Conservation (phyloP, 164 flowering plant species). For the Stephania yunnanensis region DNA sequence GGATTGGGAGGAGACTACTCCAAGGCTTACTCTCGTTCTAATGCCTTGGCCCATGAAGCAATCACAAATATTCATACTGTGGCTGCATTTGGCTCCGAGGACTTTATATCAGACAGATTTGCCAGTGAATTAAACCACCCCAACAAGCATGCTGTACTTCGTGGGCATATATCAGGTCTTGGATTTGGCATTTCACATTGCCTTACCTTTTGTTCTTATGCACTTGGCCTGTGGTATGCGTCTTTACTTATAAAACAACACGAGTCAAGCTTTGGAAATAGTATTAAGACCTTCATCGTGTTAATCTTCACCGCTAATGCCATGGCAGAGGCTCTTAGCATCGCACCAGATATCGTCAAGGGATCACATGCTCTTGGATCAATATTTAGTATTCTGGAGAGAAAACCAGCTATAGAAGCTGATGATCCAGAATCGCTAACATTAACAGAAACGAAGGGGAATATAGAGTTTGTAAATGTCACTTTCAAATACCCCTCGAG, state of each 20-base stretch:
- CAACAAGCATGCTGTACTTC: conserved; percentile 38
- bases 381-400: conserved; percentile 51
- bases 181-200: conserved; percentile 61
- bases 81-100: conserved; percentile 72
- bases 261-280: conserved; percentile 46
- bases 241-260: conserved; percentile 44
- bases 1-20: conserved; percentile 71
- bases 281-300: conserved; percentile 66
- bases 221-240: conserved; percentile 76
- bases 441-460: conserved; percentile 43
- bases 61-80: conserved; percentile 64
- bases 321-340: conserved; percentile 70
- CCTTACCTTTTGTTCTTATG: conserved; percentile 55
- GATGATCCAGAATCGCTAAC: conserved; percentile 30
- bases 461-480: conserved; percentile 54
- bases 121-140: conserved; percentile 40
- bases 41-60: conserved; percentile 70
- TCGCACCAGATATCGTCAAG: conserved; percentile 61
- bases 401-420: conserved; percentile 46
- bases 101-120: conserved; percentile 38
- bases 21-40: conserved; percentile 48
- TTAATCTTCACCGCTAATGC: conserved; percentile 52
- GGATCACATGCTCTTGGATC: conserved; percentile 66
- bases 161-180: conserved; percentile 73
- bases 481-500: conserved; percentile 56